A percentile compares a stretch with the other conserved stretches of the same genome.
These are phyloP conservation scores for Phytophthora lateralis DNA, from an alignment of 352 stramenopile genomes.

Conservation along the genomic window DNA sequence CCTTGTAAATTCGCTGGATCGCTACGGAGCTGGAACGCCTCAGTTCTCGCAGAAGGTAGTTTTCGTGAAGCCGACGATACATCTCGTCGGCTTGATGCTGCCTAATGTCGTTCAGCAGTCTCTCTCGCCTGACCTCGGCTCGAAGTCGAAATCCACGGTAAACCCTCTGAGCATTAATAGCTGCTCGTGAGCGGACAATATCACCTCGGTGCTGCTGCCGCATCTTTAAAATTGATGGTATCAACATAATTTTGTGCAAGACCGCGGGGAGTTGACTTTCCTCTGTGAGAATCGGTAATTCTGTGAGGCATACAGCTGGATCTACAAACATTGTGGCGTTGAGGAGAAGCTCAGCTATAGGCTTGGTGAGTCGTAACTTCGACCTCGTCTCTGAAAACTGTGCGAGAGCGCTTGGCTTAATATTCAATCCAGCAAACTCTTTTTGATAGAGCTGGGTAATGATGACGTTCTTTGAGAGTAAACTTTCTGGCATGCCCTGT, in stretches of 20 bases:
- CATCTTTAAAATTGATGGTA: conserved; percentile 50
- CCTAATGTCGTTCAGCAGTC: conserved; percentile 48
- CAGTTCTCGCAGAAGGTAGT: conserved; percentile 50
- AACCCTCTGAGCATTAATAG: conserved; percentile 52
- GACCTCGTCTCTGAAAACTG: conserved; percentile 44
- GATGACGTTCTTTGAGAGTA: conserved; percentile 8
- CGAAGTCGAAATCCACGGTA: conserved; percentile 69
- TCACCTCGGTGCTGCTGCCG: conserved; percentile 35
- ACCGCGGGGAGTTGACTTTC: neutral
- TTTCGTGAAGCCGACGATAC: conserved; percentile 37
- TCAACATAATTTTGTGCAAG: conserved; percentile 43
- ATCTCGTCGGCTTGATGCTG: conserved; percentile 55
- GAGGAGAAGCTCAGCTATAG: conserved; percentile 53
- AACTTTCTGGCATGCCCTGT: conserved; percentile 16
- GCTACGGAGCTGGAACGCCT: conserved; percentile 46
- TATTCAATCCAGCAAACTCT: conserved; percentile 50
- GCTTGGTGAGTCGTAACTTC: conserved; percentile 42
- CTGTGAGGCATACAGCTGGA: conserved; percentile 7
- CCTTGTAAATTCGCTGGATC: conserved; percentile 71
- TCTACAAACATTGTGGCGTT: conserved; percentile 56
- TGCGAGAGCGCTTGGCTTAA: conserved; percentile 44
- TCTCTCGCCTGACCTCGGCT: conserved; percentile 47
- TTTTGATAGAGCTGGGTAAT: conserved; percentile 49
- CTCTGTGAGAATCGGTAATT: neutral
- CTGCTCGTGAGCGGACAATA: conserved; percentile 30